phyloP scores from a whole-genome alignment of 495 filamentous ascomycete genomes.

The Mytilinidion resinicola region DNA sequence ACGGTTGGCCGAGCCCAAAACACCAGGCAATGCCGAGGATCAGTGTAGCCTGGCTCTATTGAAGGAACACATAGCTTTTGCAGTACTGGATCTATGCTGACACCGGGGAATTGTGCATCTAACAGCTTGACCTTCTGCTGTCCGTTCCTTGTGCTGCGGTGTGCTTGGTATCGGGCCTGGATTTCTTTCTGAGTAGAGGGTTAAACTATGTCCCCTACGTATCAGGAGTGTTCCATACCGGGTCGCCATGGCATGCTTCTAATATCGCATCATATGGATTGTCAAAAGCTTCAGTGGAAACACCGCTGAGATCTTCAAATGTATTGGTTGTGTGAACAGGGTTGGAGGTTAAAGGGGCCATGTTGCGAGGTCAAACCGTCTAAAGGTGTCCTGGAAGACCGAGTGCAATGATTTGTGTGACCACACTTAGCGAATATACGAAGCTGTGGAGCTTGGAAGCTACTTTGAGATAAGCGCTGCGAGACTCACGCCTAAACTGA shows the following conservation, averaged over 20 bases:
- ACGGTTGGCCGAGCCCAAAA: conserved; percentile 82
- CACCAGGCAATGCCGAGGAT: conserved; percentile 72
- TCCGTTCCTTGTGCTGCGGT: conserved; percentile 65
- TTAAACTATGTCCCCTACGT: neutral
- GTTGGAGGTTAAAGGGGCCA: neutral
- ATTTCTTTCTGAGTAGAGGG: conserved; percentile 51
- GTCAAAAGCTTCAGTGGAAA: conserved; percentile 25
- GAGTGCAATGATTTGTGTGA: neutral
- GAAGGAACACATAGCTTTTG: conserved; percentile 54
- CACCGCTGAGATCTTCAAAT: conserved; percentile 35
- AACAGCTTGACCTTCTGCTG: conserved; percentile 65
- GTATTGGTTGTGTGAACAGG: conserved; percentile 20
- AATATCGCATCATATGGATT: conserved; percentile 80
- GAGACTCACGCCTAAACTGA: neutral
- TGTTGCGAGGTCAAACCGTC: neutral
- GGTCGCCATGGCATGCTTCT: conserved; percentile 35
- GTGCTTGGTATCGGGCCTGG: conserved; percentile 62
- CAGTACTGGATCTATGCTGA: conserved; percentile 71
- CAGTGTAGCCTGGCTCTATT: conserved; percentile 58
- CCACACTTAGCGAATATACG: too few relatives aligned
- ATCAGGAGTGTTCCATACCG: conserved; percentile 20
- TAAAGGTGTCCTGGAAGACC: neutral
- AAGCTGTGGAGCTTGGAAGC: too few relatives aligned
- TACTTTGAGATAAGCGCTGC: too few relatives aligned
- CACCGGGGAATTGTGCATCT: conserved; percentile 57